Evolutionary conservation across 495 filamentous ascomycete genomes (phyloP), one percentile per base, ranked within the genome.

Genomic region (Durotheca rogersii): DNA sequence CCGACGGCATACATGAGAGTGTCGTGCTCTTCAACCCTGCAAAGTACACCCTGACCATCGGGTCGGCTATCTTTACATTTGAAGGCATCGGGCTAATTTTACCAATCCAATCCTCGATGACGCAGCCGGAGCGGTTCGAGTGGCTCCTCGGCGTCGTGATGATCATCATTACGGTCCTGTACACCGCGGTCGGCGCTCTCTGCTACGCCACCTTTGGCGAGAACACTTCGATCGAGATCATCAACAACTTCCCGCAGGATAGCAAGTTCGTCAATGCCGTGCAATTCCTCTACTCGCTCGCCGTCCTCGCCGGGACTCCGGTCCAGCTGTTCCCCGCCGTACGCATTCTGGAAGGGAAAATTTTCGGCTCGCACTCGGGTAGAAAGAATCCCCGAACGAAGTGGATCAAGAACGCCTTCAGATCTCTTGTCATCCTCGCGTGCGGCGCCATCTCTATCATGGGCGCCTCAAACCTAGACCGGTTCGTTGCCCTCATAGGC

Each of bases 61-160:
- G 82, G 41, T 72, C 79, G 2, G 74, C 80, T 2, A 84, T 86
- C 64, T 86, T 85, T 63, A 83, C 81, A 1, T 86, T 84, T 44
- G 82, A 86, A 63, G 82, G 82, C 15, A 85, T 86, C 19, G 82
- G 82, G 3, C 72, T 86, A 12, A 80, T 86, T 44, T 67, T 86
- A 1, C 82, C 82, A 0, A 85, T 86, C 40, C 80, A 84, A 56
- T 78, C 76, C 7, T 79, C 76, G 20, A 86, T 86, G 82, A 71
- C 72, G 15, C 56, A 81, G 25, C 82, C 82, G 0, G 61, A 82
- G 33, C 72, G 77, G 12, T 86, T 86, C 57, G 71, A 76, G 51
- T 68, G 67, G 48, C 71, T 86, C 2, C 75, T 86, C 0, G 80
- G 65, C 29, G 15, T 73, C 0, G 76, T 86, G 51, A 84, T 86